phyloP scores from a whole-genome alignment of 257 asterid genomes.

The Hygrophila difformis region DNA sequence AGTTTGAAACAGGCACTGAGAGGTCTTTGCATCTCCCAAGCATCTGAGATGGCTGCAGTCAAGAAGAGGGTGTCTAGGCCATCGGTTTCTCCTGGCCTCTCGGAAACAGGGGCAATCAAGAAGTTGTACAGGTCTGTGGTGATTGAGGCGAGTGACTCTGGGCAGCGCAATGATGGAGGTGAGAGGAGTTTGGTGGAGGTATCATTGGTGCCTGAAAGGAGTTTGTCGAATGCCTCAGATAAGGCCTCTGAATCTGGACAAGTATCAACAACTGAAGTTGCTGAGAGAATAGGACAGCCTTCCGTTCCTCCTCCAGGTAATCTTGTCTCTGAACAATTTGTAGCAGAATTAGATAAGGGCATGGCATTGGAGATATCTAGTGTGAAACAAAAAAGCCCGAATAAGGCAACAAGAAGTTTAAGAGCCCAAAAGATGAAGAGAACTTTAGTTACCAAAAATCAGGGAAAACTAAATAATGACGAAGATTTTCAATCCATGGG shows the following conservation, averaged over 20 bases:
- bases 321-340: conserved; percentile 12
- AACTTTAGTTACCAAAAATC: conserved; percentile 15
- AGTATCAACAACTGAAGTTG: conserved; percentile 10
- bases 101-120: conserved; percentile 38
- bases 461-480: conserved; percentile 19
- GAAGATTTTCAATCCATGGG: conserved; percentile 13
- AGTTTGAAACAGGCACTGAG: conserved; percentile 90
- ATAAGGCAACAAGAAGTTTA: conserved; percentile 26
- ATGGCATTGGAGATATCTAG: conserved; percentile 13
- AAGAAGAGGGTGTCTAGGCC: conserved; percentile 53
- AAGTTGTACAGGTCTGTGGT: conserved; percentile 33
- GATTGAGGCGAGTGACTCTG: conserved; percentile 28
- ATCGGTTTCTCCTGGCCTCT: conserved; percentile 33
- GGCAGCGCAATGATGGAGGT: conserved; percentile 24
- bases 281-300: conserved; percentile 18
- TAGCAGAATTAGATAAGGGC: conserved; percentile 19
- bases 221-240: conserved; percentile 23
- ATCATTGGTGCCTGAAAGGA: conserved; percentile 45
- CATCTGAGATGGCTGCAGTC: conserved; percentile 88
- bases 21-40: conserved; percentile 94
- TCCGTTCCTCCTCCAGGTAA: conserved; percentile 16
- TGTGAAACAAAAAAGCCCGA: conserved; percentile 20
- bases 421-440: conserved; percentile 25
- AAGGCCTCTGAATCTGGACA: conserved; percentile 20
- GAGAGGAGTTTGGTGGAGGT: conserved; percentile 43